phyloP scores from a whole-genome alignment of 331 rosid species.

The Rosa hybrid region DNA sequence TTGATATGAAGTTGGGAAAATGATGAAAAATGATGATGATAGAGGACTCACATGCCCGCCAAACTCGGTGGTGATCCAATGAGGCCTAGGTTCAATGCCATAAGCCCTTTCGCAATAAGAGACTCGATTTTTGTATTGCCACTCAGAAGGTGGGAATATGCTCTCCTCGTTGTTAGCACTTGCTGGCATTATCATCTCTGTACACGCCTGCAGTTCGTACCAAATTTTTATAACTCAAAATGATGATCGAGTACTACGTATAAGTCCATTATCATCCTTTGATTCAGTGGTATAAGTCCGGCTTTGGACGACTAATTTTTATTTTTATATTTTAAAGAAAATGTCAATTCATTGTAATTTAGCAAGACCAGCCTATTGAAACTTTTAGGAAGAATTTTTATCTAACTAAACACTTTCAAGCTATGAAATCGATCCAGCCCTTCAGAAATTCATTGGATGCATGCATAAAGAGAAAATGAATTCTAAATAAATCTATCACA shows the following conservation, averaged over 20 bases:
- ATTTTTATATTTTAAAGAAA: too few relatives aligned
- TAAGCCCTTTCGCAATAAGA: constrained; percentile 16
- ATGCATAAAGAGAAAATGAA: too few relatives aligned
- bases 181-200: constrained; percentile 80
- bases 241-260: background rate
- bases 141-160: constrained; percentile 54
- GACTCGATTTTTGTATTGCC: constrained; percentile 35
- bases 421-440: too few relatives aligned
- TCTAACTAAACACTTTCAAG: too few relatives aligned
- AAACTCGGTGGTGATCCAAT: constrained; percentile 74
- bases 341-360: too few relatives aligned
- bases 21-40: background rate
- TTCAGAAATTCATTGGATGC: too few relatives aligned
- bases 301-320: too few relatives aligned
- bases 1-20: background rate
- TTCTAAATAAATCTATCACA: too few relatives aligned
- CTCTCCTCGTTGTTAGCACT: constrained; percentile 49
- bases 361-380: too few relatives aligned
- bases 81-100: constrained; percentile 50
- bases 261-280: too few relatives aligned
- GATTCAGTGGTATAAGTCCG: too few relatives aligned
- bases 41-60: constrained; percentile 60
- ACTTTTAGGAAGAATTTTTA: too few relatives aligned
- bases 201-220: constrained; percentile 56
- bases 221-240: constrained; percentile 2